Base-by-base conservation (phyloP, 352 stramenopile genomes). In the Phytophthora citrophthora region DNA sequence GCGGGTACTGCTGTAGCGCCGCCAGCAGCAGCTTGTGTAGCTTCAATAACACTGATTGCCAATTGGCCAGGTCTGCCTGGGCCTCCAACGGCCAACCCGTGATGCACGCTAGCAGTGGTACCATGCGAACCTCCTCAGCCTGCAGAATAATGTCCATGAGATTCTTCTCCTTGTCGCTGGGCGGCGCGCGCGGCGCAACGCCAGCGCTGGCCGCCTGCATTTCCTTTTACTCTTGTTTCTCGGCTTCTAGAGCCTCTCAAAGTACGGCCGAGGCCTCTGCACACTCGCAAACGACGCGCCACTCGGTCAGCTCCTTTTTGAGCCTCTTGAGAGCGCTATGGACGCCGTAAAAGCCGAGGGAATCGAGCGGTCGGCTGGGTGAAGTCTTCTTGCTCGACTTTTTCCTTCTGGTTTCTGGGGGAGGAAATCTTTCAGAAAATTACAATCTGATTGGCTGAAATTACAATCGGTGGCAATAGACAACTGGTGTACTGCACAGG, bases 61-160 rank as follows among this genome's bases (percentile, higher is more conserved):
- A 96, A 57, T 91, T 91, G 18, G 72, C 72, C 27, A 94, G 51
- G 51, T 93, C 88, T 20, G 85, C 88, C 50, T 93, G 88, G 15
- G 74, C 81, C 68, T 96, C 88, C 63, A 92, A 87, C 18, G 85
- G 80, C 88, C 88, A 96, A 7, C 82, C 81, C 11, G 79, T 78
- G 13, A 94, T 68, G 15, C 81, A 92, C 57, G 81, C 80, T 40
- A 96, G 64, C 45, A 94, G 56, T 27, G 77, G 75, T 36, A 70
- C 62, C 23, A 96, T 64, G 4, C 74, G 78, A 54, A 66, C 54
- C 4, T 81, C 71, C 3, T 74, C 58, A 13, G 76, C 74, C 15
- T 81, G 69, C 34, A 90, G 60, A 4, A 96, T 48, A 29, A 91
- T 60, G 23, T 93, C 76, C 34, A 93, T 76, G 20, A 96, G 62